Conservation (phyloP, 140 eudicot species). For the Senecio squalidus region DNA sequence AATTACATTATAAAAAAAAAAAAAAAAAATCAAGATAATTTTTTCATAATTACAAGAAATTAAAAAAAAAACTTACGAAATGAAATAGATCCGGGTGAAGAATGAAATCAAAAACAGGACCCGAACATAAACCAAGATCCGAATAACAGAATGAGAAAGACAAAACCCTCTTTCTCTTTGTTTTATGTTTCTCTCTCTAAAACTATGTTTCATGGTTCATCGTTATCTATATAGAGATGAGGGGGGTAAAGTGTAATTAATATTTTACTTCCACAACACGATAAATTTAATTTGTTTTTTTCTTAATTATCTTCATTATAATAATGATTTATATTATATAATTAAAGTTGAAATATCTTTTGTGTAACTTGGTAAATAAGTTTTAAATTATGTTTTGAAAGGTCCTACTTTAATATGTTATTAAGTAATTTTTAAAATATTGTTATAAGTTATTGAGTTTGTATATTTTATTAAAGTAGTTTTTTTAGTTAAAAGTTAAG, state of each 20-base stretch:
- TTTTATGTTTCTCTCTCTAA: slow-evolving; percentile 36
- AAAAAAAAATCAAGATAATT: not conserved
- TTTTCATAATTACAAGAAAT: not conserved
- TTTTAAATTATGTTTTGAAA: too few relatives aligned
- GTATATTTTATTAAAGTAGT: too few relatives aligned
- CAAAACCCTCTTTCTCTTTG: slow-evolving; percentile 31
- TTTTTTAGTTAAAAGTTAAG: too few relatives aligned
- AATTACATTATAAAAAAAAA: not conserved
- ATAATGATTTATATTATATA: not conserved
- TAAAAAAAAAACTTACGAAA: slow-evolving; percentile 6
- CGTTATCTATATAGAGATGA: slow-evolving; percentile 28
- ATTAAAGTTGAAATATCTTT: too few relatives aligned
- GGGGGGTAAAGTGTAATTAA: slow-evolving; percentile 13
- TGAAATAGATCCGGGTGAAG: slow-evolving; percentile 17
- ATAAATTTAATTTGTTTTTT: not conserved
- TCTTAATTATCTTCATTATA: not conserved
- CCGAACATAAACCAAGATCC: slow-evolving; percentile 1
- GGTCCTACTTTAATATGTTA: too few relatives aligned
- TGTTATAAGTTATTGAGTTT: too few relatives aligned
- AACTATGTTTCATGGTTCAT: slow-evolving; percentile 16
- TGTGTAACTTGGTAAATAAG: too few relatives aligned
- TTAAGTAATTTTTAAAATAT: too few relatives aligned
- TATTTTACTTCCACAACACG: not conserved
- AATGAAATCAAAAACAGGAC: too few relatives aligned
- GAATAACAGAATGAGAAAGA: slow-evolving; percentile 14